phyloP scores from a whole-genome alignment of 1,284 basidiomycete species.

The Jaminaea rosea region DNA sequence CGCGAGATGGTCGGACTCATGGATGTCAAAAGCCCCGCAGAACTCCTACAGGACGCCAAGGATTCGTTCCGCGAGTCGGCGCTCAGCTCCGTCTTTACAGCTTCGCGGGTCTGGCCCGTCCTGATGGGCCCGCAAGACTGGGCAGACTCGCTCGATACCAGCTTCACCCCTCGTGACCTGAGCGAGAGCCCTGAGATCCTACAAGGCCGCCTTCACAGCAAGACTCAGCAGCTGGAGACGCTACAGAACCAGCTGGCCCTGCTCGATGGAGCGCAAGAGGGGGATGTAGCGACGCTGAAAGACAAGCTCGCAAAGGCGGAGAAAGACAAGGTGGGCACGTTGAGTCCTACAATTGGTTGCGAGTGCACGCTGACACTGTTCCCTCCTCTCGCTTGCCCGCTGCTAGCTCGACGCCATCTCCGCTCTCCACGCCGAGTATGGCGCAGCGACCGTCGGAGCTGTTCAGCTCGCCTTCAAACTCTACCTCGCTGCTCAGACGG shows the following conservation, averaged over 20 bases:
- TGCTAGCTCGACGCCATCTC: neutral
- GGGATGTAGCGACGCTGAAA: neutral
- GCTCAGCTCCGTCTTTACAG: neutral
- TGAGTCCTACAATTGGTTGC: too few relatives aligned
- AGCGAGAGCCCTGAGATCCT: neutral
- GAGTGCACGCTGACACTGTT: too few relatives aligned
- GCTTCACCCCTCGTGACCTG: neutral
- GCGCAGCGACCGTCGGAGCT: neutral
- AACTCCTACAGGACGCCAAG: conserved; percentile 1
- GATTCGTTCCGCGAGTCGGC: neutral
- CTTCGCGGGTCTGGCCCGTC: neutral
- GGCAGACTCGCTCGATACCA: neutral
- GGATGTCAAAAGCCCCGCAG: conserved; percentile 1
- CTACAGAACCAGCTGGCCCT: conserved; percentile 1
- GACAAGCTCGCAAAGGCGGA: neutral
- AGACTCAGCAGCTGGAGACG: neutral
- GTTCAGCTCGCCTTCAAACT: neutral
- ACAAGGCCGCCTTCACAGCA: neutral
- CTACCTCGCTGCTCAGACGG: neutral
- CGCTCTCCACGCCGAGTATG: neutral
- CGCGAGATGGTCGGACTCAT: neutral
- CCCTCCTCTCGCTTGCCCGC: neutral
- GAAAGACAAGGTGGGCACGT: neutral
- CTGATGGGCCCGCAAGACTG: neutral
- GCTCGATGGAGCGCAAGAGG: neutral